Evolutionary conservation across 2,329 filamentous ascomycete species (phyloP).

Genomic region (Monosporascus ibericus): DNA sequence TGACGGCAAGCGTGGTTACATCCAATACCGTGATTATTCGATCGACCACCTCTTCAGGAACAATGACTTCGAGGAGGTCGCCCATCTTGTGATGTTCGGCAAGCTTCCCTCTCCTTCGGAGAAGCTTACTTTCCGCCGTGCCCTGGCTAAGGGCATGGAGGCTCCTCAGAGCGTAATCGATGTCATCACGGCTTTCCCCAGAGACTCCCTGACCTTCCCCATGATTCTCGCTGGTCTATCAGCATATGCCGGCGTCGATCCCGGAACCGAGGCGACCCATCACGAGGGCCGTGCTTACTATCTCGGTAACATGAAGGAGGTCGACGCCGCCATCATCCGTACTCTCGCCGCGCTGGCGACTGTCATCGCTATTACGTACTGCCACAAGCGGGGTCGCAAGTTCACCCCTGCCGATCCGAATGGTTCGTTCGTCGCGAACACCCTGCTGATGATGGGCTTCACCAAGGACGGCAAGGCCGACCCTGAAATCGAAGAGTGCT

Average conservation of each 20-base stretch:
- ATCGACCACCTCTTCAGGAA: constrained; percentile 17
- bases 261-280: constrained; percentile 26
- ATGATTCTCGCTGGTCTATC: constrained; percentile 31
- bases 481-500: constrained; percentile 22
- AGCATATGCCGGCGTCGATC: constrained; percentile 25
- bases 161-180: constrained; percentile 5
- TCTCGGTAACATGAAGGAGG: constrained; percentile 25
- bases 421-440: constrained; percentile 33
- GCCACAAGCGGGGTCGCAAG: constrained; percentile 29
- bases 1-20: constrained; percentile 27
- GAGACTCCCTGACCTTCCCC: constrained; percentile 22
- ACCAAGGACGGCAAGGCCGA: constrained; percentile 25
- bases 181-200: constrained; percentile 22
- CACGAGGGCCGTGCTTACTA: constrained; percentile 30
- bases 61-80: constrained; percentile 18
- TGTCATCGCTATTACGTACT: constrained; percentile 31
- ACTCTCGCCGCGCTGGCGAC: constrained; percentile 28
- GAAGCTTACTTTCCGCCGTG: neutral
- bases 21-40: constrained; percentile 27
- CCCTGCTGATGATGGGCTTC: constrained; percentile 40
- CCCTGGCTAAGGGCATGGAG: constrained; percentile 2
- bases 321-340: constrained; percentile 30
- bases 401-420: constrained; percentile 27
- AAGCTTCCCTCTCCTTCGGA: constrained; percentile 2
- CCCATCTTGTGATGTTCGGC: constrained; percentile 7